These are phyloP conservation scores for Sugiyamaella xylanicola DNA, from an alignment of 1,139 yeast species.

Conservation along the genomic window DNA sequence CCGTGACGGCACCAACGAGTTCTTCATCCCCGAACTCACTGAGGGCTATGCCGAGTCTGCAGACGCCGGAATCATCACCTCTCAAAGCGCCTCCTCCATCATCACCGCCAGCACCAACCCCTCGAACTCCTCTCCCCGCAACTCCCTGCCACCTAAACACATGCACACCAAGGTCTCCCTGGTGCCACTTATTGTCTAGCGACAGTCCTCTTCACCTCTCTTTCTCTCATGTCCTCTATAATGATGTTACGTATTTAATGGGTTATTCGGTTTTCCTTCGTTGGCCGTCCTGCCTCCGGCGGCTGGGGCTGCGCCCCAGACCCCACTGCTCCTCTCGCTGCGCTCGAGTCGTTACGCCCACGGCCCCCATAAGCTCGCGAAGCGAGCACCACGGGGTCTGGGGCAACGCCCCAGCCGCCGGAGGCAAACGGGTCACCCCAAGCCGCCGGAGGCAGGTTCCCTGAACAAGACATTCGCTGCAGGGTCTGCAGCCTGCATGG, in stretches of 20 bases:
- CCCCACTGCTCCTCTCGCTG: background rate
- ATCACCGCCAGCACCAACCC: background rate
- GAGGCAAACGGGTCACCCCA: no score
- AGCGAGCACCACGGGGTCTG: background rate
- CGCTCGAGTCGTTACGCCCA: background rate
- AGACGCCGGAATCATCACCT: background rate
- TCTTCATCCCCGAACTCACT: slow-evolving; percentile 29
- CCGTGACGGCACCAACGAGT: slow-evolving; percentile 50
- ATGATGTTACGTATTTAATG: background rate
- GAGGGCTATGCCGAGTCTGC: slow-evolving; percentile 7
- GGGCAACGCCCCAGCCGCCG: background rate
- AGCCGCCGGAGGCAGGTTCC: background rate
- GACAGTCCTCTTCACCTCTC: background rate
- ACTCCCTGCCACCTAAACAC: background rate
- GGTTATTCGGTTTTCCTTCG: background rate
- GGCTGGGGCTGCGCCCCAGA: slow-evolving; percentile 1
- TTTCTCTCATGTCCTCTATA: background rate
- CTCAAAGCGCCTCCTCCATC: background rate
- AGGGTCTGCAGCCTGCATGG: background rate
- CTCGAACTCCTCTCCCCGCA: background rate
- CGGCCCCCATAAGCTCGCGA: background rate
- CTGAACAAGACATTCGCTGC: no score
- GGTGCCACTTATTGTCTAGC: background rate
- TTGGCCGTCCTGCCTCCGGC: background rate
- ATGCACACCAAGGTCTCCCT: background rate